These are phyloP conservation scores for Xylaria sp. DNA, from an alignment of 2,329 filamentous ascomycete genomes.

Conservation along the genomic window DNA sequence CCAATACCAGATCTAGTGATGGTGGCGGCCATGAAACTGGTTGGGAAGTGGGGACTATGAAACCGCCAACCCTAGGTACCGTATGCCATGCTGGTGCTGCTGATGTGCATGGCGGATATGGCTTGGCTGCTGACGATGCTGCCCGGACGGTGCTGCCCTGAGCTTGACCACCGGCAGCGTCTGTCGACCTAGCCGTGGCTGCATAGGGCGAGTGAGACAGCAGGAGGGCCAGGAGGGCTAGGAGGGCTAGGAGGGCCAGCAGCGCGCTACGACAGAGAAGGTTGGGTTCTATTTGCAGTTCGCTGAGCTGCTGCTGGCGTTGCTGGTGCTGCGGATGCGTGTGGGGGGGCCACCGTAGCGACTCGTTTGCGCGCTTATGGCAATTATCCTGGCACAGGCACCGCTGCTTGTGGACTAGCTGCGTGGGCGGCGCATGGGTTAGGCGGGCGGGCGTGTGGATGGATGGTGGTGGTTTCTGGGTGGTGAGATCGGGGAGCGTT, in stretches of 20 bases:
- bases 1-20: conserved; percentile 40
- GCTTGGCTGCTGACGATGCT: conserved; percentile 35
- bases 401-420: conserved; percentile 14
- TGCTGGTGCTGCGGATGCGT: conserved; percentile 23
- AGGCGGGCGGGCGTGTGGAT: conserved; percentile 15
- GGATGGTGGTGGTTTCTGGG: no score
- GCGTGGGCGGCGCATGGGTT: conserved; percentile 25
- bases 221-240: no score
- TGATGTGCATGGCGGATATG: conserved; percentile 41
- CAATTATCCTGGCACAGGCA: conserved; percentile 17
- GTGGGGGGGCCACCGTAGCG: conserved; percentile 21
- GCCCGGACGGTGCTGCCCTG: conserved; percentile 22
- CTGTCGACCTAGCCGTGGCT: conserved; percentile 17
- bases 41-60: conserved; percentile 43
- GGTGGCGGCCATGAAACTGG: conserved; percentile 45
- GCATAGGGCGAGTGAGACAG: conserved; percentile 22
- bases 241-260: no score
- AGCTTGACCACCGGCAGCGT: conserved; percentile 15
- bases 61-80: conserved; percentile 37
- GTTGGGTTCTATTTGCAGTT: conserved; percentile 22
- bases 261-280: not conserved
- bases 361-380: conserved; percentile 30
- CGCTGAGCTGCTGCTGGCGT: conserved; percentile 24
- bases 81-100: conserved; percentile 30
- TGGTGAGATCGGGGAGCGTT: conserved; percentile 38